phyloP scores from a whole-genome alignment of 83 land plant genomes.

The Picea mariana region DNA sequence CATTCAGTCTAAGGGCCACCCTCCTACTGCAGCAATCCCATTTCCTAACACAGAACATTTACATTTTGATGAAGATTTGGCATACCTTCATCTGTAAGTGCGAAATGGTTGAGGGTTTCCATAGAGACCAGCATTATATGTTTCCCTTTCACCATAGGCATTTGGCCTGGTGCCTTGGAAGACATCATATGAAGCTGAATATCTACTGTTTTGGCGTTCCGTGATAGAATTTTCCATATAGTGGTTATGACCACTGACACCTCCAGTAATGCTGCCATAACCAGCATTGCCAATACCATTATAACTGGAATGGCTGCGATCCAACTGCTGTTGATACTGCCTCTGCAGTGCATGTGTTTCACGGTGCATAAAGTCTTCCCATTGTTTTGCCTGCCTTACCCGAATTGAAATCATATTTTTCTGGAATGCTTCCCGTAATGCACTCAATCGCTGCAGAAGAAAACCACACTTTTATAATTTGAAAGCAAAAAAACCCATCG shows the following conservation, averaged over 20 bases:
- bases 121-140: constrained; percentile 11
- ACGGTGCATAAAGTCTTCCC: constrained; percentile 13
- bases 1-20: neutral
- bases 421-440: constrained; percentile 7
- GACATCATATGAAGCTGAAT: constrained; percentile 11
- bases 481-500: neutral
- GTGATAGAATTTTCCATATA: neutral
- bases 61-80: constrained; percentile 9
- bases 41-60: neutral
- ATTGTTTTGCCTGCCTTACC: constrained; percentile 1
- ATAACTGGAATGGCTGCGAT: neutral
- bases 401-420: constrained; percentile 6
- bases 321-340: constrained; percentile 1
- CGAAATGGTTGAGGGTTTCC: constrained; percentile 9
- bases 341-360: constrained; percentile 8
- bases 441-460: neutral
- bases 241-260: neutral
- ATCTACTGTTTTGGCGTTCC: constrained; percentile 7
- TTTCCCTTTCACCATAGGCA: constrained; percentile 9
- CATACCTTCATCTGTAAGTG: constrained; percentile 7
- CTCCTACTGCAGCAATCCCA: neutral
- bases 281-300: constrained; percentile 2
- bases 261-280: constrained; percentile 5
- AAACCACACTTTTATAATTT: neutral
- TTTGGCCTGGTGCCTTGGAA: constrained; percentile 1